A percentile compares a stretch with the other conserved stretches of the same genome.
Evolutionary conservation across 495 filamentous ascomycete genomes (phyloP).

Genomic region (Aspergillus egyptiacus): DNA sequence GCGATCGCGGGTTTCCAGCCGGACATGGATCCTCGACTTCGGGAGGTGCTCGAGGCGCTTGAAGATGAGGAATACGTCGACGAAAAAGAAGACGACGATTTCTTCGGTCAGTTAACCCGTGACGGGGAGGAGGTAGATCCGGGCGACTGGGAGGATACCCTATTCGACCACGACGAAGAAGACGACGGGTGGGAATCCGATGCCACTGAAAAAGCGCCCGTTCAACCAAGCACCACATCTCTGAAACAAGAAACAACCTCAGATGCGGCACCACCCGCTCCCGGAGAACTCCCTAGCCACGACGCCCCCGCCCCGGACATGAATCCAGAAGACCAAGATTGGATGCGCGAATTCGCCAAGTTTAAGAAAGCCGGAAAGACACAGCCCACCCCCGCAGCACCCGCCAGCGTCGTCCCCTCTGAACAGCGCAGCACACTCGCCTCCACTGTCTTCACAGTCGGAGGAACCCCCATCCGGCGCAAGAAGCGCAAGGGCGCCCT

Average conservation of each 20-base stretch:
- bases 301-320: conserved; percentile 34
- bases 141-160: conserved; percentile 59
- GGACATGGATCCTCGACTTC: conserved; percentile 92
- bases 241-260: conserved; percentile 13
- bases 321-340: conserved; percentile 57
- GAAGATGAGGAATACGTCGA: conserved; percentile 97
- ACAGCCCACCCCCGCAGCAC: conserved; percentile 39
- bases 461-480: conserved; percentile 63
- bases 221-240: conserved; percentile 32
- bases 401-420: conserved; percentile 44
- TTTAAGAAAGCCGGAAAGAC: conserved; percentile 70
- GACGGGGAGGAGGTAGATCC: conserved; percentile 67
- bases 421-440: conserved; percentile 50
- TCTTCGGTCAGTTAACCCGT: conserved; percentile 73
- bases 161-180: conserved; percentile 58
- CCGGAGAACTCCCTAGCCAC: conserved; percentile 43
- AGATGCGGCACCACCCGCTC: conserved; percentile 7
- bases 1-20: conserved; percentile 88
- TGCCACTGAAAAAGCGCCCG: conserved; percentile 69
- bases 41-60: conserved; percentile 88
- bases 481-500: conserved; percentile 91
- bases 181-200: conserved; percentile 90
- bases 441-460: conserved; percentile 65
- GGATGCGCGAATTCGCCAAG: conserved; percentile 84
- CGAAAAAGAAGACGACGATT: conserved; percentile 65